Evolutionary conservation across 306 rosid genomes (phyloP), one percentile per base, ranked within the genome.

Genomic region (Urtica urens): DNA sequence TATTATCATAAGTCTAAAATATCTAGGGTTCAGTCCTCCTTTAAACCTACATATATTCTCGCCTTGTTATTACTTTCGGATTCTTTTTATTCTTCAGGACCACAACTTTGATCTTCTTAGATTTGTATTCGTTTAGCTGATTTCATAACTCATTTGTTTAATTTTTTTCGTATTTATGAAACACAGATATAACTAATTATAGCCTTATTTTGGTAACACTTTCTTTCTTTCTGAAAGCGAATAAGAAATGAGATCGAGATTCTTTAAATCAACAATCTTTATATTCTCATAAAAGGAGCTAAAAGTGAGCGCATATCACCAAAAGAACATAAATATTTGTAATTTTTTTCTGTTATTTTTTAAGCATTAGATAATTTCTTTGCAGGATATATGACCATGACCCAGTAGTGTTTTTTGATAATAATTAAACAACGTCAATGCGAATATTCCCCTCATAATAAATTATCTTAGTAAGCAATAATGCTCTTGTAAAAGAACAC

Each of bases 1-100:
- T 72, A n/a, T n/a, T n/a, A n/a, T 71, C 71, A 69, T 51, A 54
- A 72, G 72, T 75, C 75, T 55, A 66, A 63, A n/a, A n/a, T n/a
- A 18, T 69, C 76, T 75, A 72, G 63, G 65, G 46, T 57, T 58
- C 62, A 74, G 68, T 61, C 62, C 69, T 61, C 49, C 57, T 65
- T 72, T 66, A 70, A 54, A 63, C 79, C 85, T 72, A 68, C 56
- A 65, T 46, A 46, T 75, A 70, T 73, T 79, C 67, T 18, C 22
- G 37, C 58, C 63, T 60, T 66, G 66, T 60, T 45, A 21, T n/a
- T n/a, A n/a, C 4, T 45, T 54, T 61, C 52, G 51, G 46, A n/a
- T n/a, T n/a, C n/a, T 17, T 63, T 67, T 71, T 67, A 40, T 42
- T 68, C 61, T 49, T 51, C 5, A 64, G 78, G 79, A 66, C 94